Evolutionary conservation across 768 basidiomycete species (phyloP), one percentile per base, ranked within the genome.

Genomic region (Lentinula boryana): DNA sequence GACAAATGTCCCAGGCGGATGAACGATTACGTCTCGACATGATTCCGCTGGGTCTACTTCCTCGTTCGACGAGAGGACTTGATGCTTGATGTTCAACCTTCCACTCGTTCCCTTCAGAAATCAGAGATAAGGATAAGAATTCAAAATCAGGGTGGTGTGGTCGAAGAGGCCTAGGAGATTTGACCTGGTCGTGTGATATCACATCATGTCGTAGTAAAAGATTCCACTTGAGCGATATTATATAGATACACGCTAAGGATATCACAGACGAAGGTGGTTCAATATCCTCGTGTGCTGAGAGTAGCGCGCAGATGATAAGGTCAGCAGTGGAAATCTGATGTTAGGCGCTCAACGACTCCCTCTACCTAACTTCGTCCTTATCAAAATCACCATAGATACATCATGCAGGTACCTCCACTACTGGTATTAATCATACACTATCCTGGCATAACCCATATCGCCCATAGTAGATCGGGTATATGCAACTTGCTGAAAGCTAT

Each of bases 231-330:
- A 27, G 27, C 27, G 27, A 27, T 27, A 27, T 27, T 27, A 27
- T 27, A 27, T 27, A 27, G 27, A 27, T 27, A 27, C 27, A 27
- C 27, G 87, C 68, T 32, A 89, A 92, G 63, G 77, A 78, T 8
- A 85, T 64, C 53, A 92, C 86, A 1, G 91, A 87, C 1, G 69
- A 91, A 91, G 6, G 91, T 93, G 9, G 86, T 81, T 36, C 27
- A 21, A 21, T 32, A 50, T 59, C 38, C 58, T 33, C n/a, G 58
- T 27, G 27, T 27, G 27, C 27, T 27, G 27, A 27, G 27, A 27
- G 27, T 27, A 27, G 27, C 27, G 27, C 27, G 27, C 27, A 27
- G 27, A 27, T 27, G 27, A 27, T 3, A 27, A 27, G 27, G 27
- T 27, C 27, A 27, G 27, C 27, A 27, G 27, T 27, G 27, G 27